Evolutionary conservation across 1,284 basidiomycete genomes (phyloP), one percentile per base, ranked within the genome.

Genomic region (Termitomyces sp.): DNA sequence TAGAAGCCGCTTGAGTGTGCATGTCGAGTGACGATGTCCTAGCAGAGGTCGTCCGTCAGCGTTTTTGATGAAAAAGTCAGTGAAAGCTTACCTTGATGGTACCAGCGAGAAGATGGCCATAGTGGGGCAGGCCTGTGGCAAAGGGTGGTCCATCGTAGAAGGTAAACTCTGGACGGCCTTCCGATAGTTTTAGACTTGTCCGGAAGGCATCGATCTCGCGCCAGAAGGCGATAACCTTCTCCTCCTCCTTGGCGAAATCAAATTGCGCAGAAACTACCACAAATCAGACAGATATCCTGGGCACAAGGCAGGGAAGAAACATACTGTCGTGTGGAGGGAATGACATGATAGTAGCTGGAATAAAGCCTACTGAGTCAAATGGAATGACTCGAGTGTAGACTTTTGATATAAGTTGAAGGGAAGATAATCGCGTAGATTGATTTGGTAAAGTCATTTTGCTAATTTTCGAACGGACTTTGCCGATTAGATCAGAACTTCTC

Each of bases 101-200:
- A 53, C 94, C 94, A 39, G 88, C 88, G 38, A 91, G 78, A 52
- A 95, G 73, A 75, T 96, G 92, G 15, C 96, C 95, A 67, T 98
- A 98, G 71, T 99, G 96, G 4, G 96, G 97, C 61, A 97, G 76
- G 55, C 97, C 97, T 5, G 97, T 98, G 1, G 96, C 96, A 67
- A 98, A 99, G 1, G 96, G 96, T 5, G 96, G 96, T 2, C 97
- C 96, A 69, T 99, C 97, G 74, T 95, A 98, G 79, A 99, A 99
- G 42, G 92, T 88, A 73, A 83, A 98, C 62, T 92, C 83, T 43
- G 94, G 92, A 46, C 86, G 80, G 8, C 92, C 94, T 68, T 97
- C 88, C 2, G 91, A 93, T 55, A 97, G 85, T 75, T 94, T 93
- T 63, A 98, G 75, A 65, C 90, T 93, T 5, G 95, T 98, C 70